phyloP scores from a whole-genome alignment of 345 rosid genomes.

The Arabis hirsuta region DNA sequence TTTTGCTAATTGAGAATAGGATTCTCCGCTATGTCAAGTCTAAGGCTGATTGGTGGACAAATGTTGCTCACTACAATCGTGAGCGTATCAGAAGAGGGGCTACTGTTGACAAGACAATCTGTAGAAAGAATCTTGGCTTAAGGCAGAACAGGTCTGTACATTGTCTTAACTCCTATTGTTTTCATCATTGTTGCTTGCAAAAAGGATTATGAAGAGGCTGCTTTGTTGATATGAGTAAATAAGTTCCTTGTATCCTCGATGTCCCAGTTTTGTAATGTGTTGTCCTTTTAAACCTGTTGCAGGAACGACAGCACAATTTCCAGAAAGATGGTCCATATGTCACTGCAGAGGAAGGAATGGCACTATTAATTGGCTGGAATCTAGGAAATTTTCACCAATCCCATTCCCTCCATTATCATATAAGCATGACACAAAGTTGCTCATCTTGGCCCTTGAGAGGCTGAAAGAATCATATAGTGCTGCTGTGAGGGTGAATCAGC shows the following conservation, averaged over 20 bases:
- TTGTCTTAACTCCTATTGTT: too few relatives aligned
- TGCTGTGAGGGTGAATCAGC: constrained; percentile 85
- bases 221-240: too few relatives aligned
- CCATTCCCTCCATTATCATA: constrained; percentile 91
- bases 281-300: too few relatives aligned
- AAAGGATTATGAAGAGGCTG: too few relatives aligned
- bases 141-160: constrained; percentile 97
- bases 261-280: too few relatives aligned
- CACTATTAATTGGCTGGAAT: constrained; percentile 92
- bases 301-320: constrained; percentile 91
- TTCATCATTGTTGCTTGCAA: too few relatives aligned
- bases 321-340: constrained; percentile 90
- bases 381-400: constrained; percentile 82
- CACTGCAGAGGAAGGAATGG: constrained; percentile 91
- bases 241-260: too few relatives aligned
- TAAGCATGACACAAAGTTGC: constrained; percentile 88
- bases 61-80: constrained; percentile 98
- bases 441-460: constrained; percentile 89
- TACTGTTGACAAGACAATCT: constrained; percentile 90
- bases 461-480: constrained; percentile 89
- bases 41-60: constrained; percentile 99
- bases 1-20: constrained; percentile 95
- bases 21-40: constrained; percentile 97
- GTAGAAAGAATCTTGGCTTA: constrained; percentile 88
- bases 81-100: constrained; percentile 99